phyloP scores from a whole-genome alignment of 371 early-diverging fungal genomes.

The Actinomortierella ambigua region DNA sequence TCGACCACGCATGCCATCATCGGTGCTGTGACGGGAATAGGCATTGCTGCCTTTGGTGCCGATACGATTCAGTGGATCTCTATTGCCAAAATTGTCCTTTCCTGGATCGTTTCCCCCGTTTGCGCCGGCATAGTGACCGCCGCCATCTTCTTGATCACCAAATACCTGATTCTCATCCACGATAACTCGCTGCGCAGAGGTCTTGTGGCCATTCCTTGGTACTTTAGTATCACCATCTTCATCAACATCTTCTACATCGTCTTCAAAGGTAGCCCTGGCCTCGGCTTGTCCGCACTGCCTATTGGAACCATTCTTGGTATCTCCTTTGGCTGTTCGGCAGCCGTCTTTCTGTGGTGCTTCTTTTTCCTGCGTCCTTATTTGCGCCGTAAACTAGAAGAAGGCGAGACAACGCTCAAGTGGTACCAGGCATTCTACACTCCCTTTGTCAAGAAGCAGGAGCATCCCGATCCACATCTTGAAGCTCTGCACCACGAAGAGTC shows the following conservation, averaged over 20 bases:
- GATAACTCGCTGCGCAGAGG: slow-evolving; percentile 76
- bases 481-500: no score
- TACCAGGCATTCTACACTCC: slow-evolving; percentile 69
- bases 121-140: slow-evolving; percentile 71
- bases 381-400: slow-evolving; percentile 61
- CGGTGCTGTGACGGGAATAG: slow-evolving; percentile 68
- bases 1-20: no score
- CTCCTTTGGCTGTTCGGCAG: slow-evolving; percentile 59
- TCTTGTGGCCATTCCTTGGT: slow-evolving; percentile 76
- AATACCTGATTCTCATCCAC: slow-evolving; percentile 64
- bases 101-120: slow-evolving; percentile 82
- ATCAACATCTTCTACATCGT: slow-evolving; percentile 79
- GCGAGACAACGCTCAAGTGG: slow-evolving; percentile 71
- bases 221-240: slow-evolving; percentile 73
- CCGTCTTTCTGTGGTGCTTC: slow-evolving; percentile 57
- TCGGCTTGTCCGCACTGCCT: slow-evolving; percentile 46
- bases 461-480: no score
- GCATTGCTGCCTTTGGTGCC: slow-evolving; percentile 76
- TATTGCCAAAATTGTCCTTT: slow-evolving; percentile 72
- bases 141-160: slow-evolving; percentile 67
- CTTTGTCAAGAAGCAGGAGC: no score
- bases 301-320: slow-evolving; percentile 57
- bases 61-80: slow-evolving; percentile 74
- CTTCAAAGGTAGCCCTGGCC: slow-evolving; percentile 70
- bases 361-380: slow-evolving; percentile 71